Conservation (phyloP, 176 grass and related monocot genomes). For the Secale cereale region DNA sequence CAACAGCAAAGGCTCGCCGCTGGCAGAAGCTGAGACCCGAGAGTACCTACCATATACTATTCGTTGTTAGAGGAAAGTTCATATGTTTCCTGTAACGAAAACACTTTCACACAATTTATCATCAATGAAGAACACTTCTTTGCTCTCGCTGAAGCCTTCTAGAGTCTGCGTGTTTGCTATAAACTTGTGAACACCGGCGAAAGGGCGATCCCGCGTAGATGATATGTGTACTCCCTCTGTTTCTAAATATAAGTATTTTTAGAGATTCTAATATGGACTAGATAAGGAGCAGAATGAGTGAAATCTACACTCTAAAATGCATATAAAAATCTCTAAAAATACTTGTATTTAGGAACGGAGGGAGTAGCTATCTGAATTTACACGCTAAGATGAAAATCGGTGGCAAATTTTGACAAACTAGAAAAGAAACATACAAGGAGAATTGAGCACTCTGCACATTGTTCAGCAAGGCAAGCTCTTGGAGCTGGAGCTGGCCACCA, state of each 20-base stretch:
- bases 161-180: not conserved
- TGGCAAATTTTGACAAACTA: not conserved
- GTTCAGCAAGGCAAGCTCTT: constrained; percentile 85
- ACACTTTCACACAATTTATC: not conserved
- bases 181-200: not conserved
- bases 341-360: too few species aligned
- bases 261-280: too few species aligned
- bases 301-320: too few species aligned
- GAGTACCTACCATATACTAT: not conserved
- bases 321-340: too few species aligned
- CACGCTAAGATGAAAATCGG: not conserved
- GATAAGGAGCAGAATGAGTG: too few species aligned
- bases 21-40: constrained; percentile 40
- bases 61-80: not conserved
- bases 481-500: constrained; percentile 61
- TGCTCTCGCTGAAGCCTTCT: not conserved
- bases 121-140: not conserved
- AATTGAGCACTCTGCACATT: not conserved
- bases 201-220: not conserved
- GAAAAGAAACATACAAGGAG: not conserved
- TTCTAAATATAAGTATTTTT: too few species aligned
- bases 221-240: too few species aligned
- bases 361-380: not conserved
- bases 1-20: constrained; percentile 67
- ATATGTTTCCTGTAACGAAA: constrained; percentile 1